Base-by-base conservation (phyloP, 2,329 filamentous ascomycete genomes). In the Trichoderma afroharzianum region DNA sequence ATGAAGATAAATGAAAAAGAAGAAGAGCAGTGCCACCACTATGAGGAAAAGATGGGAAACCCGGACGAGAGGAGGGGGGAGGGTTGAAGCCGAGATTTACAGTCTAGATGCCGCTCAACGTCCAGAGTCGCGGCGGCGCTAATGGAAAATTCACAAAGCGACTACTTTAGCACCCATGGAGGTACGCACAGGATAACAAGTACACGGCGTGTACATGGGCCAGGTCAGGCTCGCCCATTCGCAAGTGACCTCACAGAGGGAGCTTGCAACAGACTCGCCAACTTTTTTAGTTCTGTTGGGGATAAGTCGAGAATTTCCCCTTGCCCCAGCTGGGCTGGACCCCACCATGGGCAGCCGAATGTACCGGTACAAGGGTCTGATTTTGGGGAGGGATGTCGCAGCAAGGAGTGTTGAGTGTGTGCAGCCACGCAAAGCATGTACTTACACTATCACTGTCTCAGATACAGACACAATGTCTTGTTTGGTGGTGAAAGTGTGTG, bases 281-380 rank as follows among this genome's bases (percentile, higher is more conserved):
- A 75, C 72, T 63, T 75, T 77, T 82, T 81, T 80, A 80, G 80
- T 81, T 82, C 79, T 82, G 79, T 83, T 84, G 82, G 82, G 82
- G 82, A 82, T 79, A 74, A 68, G 74, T 72, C 70, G 33, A 68
- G 70, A 69, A 68, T 58, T 68, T 71, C 70, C 70, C 70, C 58
- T 67, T 71, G 70, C 68, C 59, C 68, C 68, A 70, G 61, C 59
- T n/a, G 26, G 36, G 36, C 61, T n/a, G 30, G n/a, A 61, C 66
- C 66, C 66, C 66, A 68, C 66, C 66, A 62, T 63, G 61, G 36
- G 11, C 33, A 47, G 33, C 30, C 21, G 59, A 24, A 70, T n/a
- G 70, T 71, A 71, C 70, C 61, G 57, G 70, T 71, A 68, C 70
- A 53, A 50, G 50, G 30, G 39, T 18, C 55, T 24, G 11, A 30